Percentiles rank a stretch among this genome's conserved stretches.
phyloP scores from a whole-genome alignment of 2,329 filamentous ascomycete species.

The Clonostachys solani region DNA sequence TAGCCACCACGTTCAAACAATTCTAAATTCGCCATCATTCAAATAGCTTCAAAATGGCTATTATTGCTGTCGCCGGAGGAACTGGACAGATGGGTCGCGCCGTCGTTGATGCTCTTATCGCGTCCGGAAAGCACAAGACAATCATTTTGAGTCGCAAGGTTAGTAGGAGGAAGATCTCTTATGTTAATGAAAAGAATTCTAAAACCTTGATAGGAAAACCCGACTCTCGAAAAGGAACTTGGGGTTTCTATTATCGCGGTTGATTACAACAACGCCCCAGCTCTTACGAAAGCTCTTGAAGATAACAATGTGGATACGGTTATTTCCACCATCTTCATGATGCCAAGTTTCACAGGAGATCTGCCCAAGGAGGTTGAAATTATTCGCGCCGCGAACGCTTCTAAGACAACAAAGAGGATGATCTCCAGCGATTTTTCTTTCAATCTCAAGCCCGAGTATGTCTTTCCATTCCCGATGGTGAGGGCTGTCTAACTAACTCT shows the following conservation, averaged over 20 bases:
- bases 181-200: too few relatives aligned
- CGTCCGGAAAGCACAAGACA: too few relatives aligned
- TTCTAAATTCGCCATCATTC: too few relatives aligned
- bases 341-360: slow-evolving; percentile 4
- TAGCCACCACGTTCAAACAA: too few relatives aligned
- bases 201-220: too few relatives aligned
- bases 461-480: background rate
- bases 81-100: too few relatives aligned
- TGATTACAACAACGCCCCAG: slow-evolving; percentile 17
- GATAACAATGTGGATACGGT: slow-evolving; percentile 35
- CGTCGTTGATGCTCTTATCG: too few relatives aligned
- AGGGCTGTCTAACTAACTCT: too few relatives aligned
- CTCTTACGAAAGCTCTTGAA: slow-evolving; percentile 16
- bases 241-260: slow-evolving; percentile 15
- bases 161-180: too few relatives aligned
- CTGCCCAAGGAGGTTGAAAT: slow-evolving; percentile 35
- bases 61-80: too few relatives aligned
- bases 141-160: too few relatives aligned
- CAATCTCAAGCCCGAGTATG: slow-evolving; percentile 6
- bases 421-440: slow-evolving; percentile 36
- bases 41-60: too few relatives aligned
- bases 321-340: slow-evolving; percentile 28
- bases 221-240: background rate
- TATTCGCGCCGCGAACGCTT: slow-evolving; percentile 11
- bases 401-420: slow-evolving; percentile 25